Percentiles rank a stretch among this genome's conserved stretches.
Evolutionary conservation across 805 yeast genomes (phyloP).

Genomic region (Ogataea paraovalis): DNA sequence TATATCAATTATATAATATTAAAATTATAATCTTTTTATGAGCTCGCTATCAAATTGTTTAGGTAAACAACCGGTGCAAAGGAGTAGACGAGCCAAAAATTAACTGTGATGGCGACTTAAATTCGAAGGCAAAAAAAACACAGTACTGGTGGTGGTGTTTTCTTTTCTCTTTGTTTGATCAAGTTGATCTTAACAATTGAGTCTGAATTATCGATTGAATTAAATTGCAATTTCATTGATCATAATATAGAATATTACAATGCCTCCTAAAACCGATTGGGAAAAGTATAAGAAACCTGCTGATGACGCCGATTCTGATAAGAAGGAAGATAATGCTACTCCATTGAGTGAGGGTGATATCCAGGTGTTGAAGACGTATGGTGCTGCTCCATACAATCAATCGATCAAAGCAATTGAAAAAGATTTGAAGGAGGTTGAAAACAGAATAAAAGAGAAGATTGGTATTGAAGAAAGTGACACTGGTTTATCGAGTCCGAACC

Average conservation of each 20-base stretch:
- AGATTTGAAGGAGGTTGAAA: conserved; percentile 81
- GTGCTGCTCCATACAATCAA: conserved; percentile 93
- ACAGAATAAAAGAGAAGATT: conserved; percentile 86
- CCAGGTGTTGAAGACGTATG: conserved; percentile 94
- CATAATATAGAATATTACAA: conserved; percentile 26
- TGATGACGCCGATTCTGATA: conserved; percentile 47
- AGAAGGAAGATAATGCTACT: conserved; percentile 65
- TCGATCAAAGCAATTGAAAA: conserved; percentile 78
- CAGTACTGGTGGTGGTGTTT: too few species aligned
- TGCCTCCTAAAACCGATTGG: conserved; percentile 99
- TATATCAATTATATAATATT: too few species aligned
- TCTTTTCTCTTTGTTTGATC: not conserved
- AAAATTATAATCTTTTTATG: too few species aligned
- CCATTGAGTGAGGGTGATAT: conserved; percentile 96
- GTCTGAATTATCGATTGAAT: not conserved
- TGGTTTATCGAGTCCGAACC: conserved; percentile 93
- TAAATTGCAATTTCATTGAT: not conserved
- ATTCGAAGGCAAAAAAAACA: conserved; percentile 17
- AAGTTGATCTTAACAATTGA: not conserved
- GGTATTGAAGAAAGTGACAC: conserved; percentile 96
- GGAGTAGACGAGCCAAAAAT: not conserved
- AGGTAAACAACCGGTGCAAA: not conserved
- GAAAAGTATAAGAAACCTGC: conserved; percentile 91
- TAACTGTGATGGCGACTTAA: not conserved
- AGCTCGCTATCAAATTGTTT: not conserved